Percentiles rank a stretch among this genome's conserved stretches.
These are phyloP conservation scores for Gynandropsis gynandra DNA, from an alignment of 345 rosid species.

Conservation along the genomic window DNA sequence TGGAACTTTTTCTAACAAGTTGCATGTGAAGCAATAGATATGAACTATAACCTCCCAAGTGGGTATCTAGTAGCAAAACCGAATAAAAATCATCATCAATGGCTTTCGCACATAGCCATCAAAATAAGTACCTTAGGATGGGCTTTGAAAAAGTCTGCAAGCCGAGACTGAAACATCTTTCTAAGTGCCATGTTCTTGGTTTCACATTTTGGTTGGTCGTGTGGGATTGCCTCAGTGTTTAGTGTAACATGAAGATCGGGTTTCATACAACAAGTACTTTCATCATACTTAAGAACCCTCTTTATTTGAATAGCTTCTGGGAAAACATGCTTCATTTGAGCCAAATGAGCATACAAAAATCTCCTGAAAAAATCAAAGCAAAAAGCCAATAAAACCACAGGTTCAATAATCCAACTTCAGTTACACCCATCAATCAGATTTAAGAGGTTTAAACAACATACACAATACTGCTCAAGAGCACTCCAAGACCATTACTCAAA, in stretches of 20 bases:
- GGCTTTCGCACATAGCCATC: no score
- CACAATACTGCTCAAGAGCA: no score
- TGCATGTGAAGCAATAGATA: slow-evolving; percentile 3
- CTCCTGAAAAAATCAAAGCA: slow-evolving; percentile 39
- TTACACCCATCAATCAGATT: neutral
- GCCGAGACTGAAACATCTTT: slow-evolving; percentile 51
- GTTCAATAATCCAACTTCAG: neutral
- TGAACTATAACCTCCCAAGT: no score
- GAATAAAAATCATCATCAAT: no score
- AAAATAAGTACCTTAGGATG: slow-evolving; percentile 57
- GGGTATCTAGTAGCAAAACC: no score
- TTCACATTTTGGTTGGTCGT: slow-evolving; percentile 31
- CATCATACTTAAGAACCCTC: slow-evolving; percentile 49
- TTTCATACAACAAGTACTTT: slow-evolving; percentile 61
- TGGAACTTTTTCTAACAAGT: neutral
- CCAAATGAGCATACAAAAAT: slow-evolving; percentile 53
- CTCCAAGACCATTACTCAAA: neutral
- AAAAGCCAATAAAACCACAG: neutral
- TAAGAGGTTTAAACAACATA: neutral
- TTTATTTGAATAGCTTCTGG: slow-evolving; percentile 70
- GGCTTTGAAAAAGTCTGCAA: slow-evolving; percentile 42
- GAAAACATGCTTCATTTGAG: slow-evolving; percentile 67
- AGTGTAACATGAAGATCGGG: slow-evolving; percentile 61
- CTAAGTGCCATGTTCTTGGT: slow-evolving; percentile 42
- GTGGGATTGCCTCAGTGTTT: slow-evolving; percentile 37